A percentile compares a stretch with the other conserved stretches of the same genome.
Conservation (phyloP, 495 filamentous ascomycete species). For the Eremomyces bilateralis region DNA sequence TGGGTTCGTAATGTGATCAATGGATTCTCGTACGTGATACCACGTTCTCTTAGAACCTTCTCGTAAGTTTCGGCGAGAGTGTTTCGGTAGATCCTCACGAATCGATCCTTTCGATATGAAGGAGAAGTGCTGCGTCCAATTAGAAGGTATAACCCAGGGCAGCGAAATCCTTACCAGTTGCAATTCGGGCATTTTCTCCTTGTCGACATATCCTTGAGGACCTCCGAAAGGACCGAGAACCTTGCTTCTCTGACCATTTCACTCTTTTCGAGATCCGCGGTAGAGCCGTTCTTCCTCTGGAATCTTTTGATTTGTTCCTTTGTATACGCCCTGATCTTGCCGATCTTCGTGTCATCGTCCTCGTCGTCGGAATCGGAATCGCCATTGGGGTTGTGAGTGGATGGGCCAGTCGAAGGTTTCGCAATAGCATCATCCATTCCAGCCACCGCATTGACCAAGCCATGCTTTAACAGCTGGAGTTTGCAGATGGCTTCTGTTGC, state of each 20-base stretch:
- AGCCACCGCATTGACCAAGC: slow-evolving; percentile 51
- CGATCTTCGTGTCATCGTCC: too few species aligned
- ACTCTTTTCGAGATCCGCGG: slow-evolving; percentile 51
- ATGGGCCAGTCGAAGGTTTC: not conserved
- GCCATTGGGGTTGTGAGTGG: slow-evolving; percentile 6
- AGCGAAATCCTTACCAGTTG: slow-evolving; percentile 19
- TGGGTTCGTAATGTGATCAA: slow-evolving; percentile 18
- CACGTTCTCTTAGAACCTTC: slow-evolving; percentile 32
- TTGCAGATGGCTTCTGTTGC: slow-evolving; percentile 66
- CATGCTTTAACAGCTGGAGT: slow-evolving; percentile 65
- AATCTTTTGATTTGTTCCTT: slow-evolving; percentile 22
- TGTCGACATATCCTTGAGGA: slow-evolving; percentile 43
- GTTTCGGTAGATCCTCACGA: slow-evolving; percentile 82
- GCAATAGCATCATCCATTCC: slow-evolving; percentile 31
- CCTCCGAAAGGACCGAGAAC: slow-evolving; percentile 52
- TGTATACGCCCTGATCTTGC: not conserved
- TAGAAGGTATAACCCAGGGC: not conserved
- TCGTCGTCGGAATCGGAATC: slow-evolving; percentile 11
- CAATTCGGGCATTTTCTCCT: slow-evolving; percentile 55
- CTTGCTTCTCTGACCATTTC: slow-evolving; percentile 60
- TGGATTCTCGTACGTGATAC: slow-evolving; percentile 21
- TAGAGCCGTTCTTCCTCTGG: too few species aligned
- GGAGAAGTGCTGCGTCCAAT: not conserved
- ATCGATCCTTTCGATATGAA: slow-evolving; percentile 55
- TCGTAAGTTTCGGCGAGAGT: slow-evolving; percentile 45